These are phyloP conservation scores for Primulina huaijiensis DNA, from an alignment of 257 asterid species.

Conservation along the genomic window DNA sequence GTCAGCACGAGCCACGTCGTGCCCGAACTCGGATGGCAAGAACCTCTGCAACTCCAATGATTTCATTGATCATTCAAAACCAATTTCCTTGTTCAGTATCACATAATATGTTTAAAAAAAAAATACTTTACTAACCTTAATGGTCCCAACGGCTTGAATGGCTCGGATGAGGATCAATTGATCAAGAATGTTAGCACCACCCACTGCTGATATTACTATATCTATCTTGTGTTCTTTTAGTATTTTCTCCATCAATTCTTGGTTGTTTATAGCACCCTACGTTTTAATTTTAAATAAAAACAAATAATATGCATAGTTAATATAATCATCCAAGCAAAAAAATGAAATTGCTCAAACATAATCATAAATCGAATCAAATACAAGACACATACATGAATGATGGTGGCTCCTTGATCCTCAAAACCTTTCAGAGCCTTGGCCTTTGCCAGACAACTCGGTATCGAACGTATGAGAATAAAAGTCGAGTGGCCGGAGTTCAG, in stretches of 20 bases:
- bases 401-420: conserved; percentile 33
- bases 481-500: conserved; percentile 27
- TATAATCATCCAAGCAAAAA: not conserved
- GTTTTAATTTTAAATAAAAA: not conserved
- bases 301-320: too few species aligned
- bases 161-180: conserved; percentile 32
- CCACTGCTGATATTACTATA: conserved; percentile 34
- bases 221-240: conserved; percentile 33
- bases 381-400: conserved; percentile 24
- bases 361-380: not conserved
- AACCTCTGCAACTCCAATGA: conserved; percentile 23
- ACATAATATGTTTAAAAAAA: too few species aligned
- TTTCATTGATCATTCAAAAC: not conserved
- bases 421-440: conserved; percentile 20
- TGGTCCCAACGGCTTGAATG: conserved; percentile 31
- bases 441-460: conserved; percentile 13
- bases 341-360: not conserved
- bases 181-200: conserved; percentile 32
- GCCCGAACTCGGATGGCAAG: conserved; percentile 47
- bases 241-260: conserved; percentile 28
- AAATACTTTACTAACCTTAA: conserved; percentile 24
- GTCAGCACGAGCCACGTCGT: conserved; percentile 35
- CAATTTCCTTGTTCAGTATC: too few species aligned
- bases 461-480: conserved; percentile 26
- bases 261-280: conserved; percentile 34